Evolutionary conservation across 164 flowering plant species (phyloP).

Genomic region (Buxus sempervirens): DNA sequence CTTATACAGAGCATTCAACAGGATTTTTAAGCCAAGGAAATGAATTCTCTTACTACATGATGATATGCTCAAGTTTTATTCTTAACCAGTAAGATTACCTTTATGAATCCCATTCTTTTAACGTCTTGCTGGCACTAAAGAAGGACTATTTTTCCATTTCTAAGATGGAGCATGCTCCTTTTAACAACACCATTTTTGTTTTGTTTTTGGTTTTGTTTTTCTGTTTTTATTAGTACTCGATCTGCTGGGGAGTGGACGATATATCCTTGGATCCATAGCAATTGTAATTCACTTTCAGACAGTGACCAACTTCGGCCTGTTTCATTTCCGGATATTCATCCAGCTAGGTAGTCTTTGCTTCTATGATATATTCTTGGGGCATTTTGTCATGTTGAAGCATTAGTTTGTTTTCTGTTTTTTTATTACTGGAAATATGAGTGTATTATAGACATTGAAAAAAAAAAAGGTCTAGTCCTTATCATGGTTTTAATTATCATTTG

Average conservation of each 20-base stretch:
- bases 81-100: slow-evolving; percentile 71
- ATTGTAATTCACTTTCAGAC: slow-evolving; percentile 90
- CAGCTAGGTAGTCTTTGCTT: slow-evolving; percentile 65
- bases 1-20: slow-evolving; percentile 26
- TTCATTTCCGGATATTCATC: slow-evolving; percentile 85
- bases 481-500: too few species aligned
- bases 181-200: neutral
- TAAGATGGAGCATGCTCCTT: neutral
- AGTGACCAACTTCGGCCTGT: slow-evolving; percentile 87
- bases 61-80: slow-evolving; percentile 98
- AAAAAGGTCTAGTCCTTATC: too few species aligned
- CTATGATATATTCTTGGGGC: neutral
- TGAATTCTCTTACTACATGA: slow-evolving; percentile 99
- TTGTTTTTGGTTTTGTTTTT: neutral
- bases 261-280: slow-evolving; percentile 98
- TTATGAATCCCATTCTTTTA: neutral
- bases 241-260: slow-evolving; percentile 80
- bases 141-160: neutral
- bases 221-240: slow-evolving; percentile 43
- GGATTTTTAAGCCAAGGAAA: slow-evolving; percentile 95
- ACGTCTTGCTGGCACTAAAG: neutral
- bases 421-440: too few species aligned
- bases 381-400: neutral
- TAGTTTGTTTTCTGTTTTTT: neutral
- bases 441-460: too few species aligned